Evolutionary conservation across 805 yeast species (phyloP), one percentile per base, ranked within the genome.

Genomic region (Wickerhamomyces alni): DNA sequence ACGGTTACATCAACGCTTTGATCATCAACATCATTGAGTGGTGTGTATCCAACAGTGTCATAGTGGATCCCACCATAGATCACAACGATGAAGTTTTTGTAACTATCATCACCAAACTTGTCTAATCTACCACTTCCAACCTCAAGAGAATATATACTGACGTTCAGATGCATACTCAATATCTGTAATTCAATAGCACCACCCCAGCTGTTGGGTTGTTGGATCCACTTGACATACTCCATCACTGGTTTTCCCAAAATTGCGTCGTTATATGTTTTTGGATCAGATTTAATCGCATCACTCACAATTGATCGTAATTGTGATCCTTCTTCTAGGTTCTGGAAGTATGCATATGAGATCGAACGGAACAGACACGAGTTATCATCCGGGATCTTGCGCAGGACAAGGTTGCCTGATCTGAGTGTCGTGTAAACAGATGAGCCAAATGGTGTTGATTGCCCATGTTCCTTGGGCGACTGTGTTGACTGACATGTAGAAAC

Each of bases 141-240:
- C 51, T 84, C 93, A 22, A 81, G 55, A 10, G 87, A 77, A 39
- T 70, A 64, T 31, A 84, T 77, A 3, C 72, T 65, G 6, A 80
- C 58, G 5, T 65, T 63, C 30, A 80, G 65, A 44, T 69, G 66
- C 26, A 69, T 65, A 2, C 85, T 69, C 22, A 84, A 54, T 7
- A 84, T 80, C 8, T 78, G 75, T 34, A 83, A 59, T 54, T 84
- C 94, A 35, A 84, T 82, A 3, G 87, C 91, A 7, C 94, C 94
- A 24, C 94, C 94, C 94, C 93, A 84, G 15, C 82, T 70, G 27
- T 69, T 76, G 16, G 69, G 70, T 40, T 69, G 62, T 34, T 54
- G 47, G 17, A 84, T 84, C 91, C 93, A 84, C 7, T 59, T 45
- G 26, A 72, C 59, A 52, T 84, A 84, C 9, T 73, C 71, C 0